Evolutionary conservation across 768 basidiomycete species (phyloP), one percentile per base, ranked within the genome.

Genomic region (Podaxis rugospora): DNA sequence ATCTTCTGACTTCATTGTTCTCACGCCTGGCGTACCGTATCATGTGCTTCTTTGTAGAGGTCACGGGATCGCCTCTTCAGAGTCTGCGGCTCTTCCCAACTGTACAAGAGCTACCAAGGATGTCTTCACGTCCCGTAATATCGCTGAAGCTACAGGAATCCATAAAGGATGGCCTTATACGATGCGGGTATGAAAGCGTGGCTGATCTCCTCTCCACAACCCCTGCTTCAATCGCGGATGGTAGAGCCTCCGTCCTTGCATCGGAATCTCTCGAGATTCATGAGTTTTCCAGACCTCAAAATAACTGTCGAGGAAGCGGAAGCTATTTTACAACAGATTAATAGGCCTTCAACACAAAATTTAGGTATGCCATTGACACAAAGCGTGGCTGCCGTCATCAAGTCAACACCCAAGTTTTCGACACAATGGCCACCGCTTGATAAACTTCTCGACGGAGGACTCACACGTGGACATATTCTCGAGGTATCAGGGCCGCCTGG

Each of bases 401-500:
- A 67, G 64, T 47, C 66, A 60, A 55, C 65, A 3, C 59, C 64
- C 25, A 74, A 66, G 64, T 64, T 82, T 36, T 65, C 76, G 3
- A 84, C 85, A 0, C 67, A 69, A 5, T 86, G 80, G 67, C 58
- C 69, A 3, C 76, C 82, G 11, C 72, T 89, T 28, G 87, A 92
- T 65, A 73, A 73, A 16, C 69, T 91, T 2, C 77, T 92, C 4
- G 80, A 76, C 35, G 88, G 88, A 49, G 90, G 90, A 14, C 71
- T 92, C 49, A 72, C 75, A 57, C 78, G 77, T 59, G 87, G 88
- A 6, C 77, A 81, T 63, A 77, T 90, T 63, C 76, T 92, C 18
- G 90, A 92, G 72, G 74, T 92, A 65, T 88, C 88, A 32, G 90
- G 90, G 0, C 87, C 89, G 49, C 90, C 90, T 0, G 90, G 90